Base-by-base conservation (phyloP, 257 asterid species). In the Capsicum rhomboideum region DNA sequence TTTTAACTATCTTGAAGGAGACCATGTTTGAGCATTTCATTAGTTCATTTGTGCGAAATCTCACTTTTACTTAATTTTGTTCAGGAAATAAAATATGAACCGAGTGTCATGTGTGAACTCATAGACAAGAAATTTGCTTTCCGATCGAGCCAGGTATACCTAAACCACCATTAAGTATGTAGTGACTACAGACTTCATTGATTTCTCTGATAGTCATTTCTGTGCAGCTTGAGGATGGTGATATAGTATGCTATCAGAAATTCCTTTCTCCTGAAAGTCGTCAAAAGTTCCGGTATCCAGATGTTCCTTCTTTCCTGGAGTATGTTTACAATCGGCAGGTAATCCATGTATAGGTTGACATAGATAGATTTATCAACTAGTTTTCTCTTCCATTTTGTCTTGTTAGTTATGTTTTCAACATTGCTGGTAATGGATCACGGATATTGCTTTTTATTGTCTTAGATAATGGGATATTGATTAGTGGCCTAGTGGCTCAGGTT, bases 251-350 rank as follows among this genome's bases (percentile, higher is more conserved):
- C 91, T 96, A 93, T 91, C 99, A 96, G 84, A 93, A 93, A 84
- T 87, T 88, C 49, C 91, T 87, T 83, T 80, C 88, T 20, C 83
- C 93, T 63, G 98, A 92, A 85, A 84, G 72, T 93, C 93, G 90
- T 82, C 93, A 89, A 86, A 89, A 85, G 87, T 16, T 88, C 40
- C 95, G 94, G 83, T 92, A 87, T 88, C 93, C 94, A 67, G 96
- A 94, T 42, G 97, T 93, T 86, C 98, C 98, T 83, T 91, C 93
- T 58, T 97, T 86, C 84, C 87, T 97, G 93, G 98, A 95, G 87
- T 95, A 93, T 85, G 98, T 94, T 88, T 89, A 95, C 83, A 97
- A 97, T 86, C 97, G 99, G 87, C 98, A 93, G 99, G 99, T 93
- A 68, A 37, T 37, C 31, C 40, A 12, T 71, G 54, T n/a, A 20